phyloP scores from a whole-genome alignment of 495 filamentous ascomycete genomes.

The Neurospora pannonica region DNA sequence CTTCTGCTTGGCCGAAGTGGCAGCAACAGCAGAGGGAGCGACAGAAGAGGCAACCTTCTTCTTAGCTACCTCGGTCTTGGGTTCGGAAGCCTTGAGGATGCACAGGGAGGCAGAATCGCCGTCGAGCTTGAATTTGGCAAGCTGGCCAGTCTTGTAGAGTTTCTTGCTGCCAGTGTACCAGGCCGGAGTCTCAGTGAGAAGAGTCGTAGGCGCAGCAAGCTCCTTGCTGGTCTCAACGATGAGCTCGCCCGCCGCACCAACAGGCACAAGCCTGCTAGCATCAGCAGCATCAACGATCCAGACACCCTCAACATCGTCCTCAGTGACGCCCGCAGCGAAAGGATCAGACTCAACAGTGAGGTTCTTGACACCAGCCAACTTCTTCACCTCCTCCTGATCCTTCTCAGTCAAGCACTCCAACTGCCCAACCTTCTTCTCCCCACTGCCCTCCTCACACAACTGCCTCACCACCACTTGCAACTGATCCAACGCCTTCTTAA shows the following conservation, averaged over 20 bases:
- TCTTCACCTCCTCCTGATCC: constrained; percentile 13
- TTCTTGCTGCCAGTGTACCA: not conserved
- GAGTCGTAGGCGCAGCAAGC: not conserved
- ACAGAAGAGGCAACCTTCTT: constrained; percentile 5
- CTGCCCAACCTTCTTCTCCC: constrained; percentile 14
- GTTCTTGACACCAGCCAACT: constrained; percentile 2
- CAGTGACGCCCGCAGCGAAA: constrained; percentile 1
- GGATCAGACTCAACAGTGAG: not conserved
- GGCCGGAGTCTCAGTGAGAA: not conserved
- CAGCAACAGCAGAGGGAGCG: constrained; percentile 3
- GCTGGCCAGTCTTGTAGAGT: constrained; percentile 22
- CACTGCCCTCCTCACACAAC: constrained; percentile 18
- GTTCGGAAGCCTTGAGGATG: constrained; percentile 5
- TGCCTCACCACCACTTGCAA: constrained; percentile 20
- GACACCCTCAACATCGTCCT: constrained; percentile 10
- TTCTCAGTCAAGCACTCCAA: constrained; percentile 16
- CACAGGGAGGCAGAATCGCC: constrained; percentile 1
- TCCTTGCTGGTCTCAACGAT: constrained; percentile 14
- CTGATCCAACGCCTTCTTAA: constrained; percentile 24
- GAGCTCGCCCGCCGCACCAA: constrained; percentile 39
- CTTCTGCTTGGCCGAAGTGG: constrained; percentile 29
- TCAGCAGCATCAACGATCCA: constrained; percentile 35
- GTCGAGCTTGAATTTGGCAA: constrained; percentile 20
- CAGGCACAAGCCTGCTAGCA: constrained; percentile 25
- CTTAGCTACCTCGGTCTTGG: constrained; percentile 1